Evolutionary conservation across 345 rosid genomes (phyloP).

Genomic region (Rhodomyrtus tomentosa): DNA sequence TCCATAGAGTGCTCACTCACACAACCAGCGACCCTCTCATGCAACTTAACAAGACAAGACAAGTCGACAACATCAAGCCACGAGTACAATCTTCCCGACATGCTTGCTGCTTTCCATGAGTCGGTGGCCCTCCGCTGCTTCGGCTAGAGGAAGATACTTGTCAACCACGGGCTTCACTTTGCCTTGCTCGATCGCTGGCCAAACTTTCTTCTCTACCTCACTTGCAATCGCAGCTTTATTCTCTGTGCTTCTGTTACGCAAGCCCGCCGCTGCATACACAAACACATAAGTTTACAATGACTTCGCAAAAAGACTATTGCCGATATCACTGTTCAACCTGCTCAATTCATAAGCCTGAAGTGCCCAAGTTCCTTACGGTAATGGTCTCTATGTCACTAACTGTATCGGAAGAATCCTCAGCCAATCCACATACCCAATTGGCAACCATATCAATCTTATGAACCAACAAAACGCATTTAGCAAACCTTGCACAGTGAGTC

Average conservation of each 20-base stretch:
- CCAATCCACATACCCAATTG: neutral
- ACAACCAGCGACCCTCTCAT: neutral
- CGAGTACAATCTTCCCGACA: slow-evolving; percentile 70
- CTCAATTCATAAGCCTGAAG: neutral
- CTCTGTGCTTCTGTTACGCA: slow-evolving; percentile 55
- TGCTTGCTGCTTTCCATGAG: slow-evolving; percentile 75
- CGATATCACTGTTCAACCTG: neutral
- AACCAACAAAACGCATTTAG: neutral
- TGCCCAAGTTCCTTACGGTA: neutral
- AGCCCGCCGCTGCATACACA: slow-evolving; percentile 52
- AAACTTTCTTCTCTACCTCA: slow-evolving; percentile 74
- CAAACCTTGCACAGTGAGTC: slow-evolving; percentile 83
- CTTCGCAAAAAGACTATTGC: neutral
- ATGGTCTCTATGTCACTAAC: neutral
- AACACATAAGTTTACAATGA: neutral
- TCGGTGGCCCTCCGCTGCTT: slow-evolving; percentile 64
- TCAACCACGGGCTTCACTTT: slow-evolving; percentile 65
- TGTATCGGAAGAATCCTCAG: neutral
- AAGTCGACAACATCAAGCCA: slow-evolving; percentile 14
- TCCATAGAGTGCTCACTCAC: neutral
- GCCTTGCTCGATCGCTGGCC: slow-evolving; percentile 69
- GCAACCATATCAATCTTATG: neutral
- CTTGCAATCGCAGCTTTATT: slow-evolving; percentile 59
- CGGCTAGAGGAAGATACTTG: slow-evolving; percentile 35
- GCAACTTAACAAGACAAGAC: neutral